Evolutionary conservation across 2,329 filamentous ascomycete genomes (phyloP).

Genomic region (Fusarium transvaalense): DNA sequence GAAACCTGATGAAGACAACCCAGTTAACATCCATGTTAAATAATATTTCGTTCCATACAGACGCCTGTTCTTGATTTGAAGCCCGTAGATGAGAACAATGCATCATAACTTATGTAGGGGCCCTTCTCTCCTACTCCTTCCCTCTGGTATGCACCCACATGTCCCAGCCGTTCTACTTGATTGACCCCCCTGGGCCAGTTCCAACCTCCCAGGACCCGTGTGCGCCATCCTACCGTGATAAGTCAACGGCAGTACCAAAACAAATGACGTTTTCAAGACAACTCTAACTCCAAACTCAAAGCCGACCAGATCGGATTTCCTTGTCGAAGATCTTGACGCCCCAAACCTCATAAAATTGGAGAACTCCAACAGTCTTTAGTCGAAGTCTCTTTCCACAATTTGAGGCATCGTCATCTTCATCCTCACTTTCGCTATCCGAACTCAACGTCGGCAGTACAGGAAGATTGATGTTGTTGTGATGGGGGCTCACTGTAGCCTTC

Average conservation of each 20-base stretch:
- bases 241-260: constrained; percentile 12
- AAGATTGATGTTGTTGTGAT: constrained; percentile 38
- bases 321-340: constrained; percentile 70
- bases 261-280: neutral
- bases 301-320: constrained; percentile 60
- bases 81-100: constrained; percentile 10
- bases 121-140: constrained; percentile 2
- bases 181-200: constrained; percentile 10
- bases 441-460: constrained; percentile 50
- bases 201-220: constrained; percentile 1
- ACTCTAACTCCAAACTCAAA: constrained; percentile 34
- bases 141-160: constrained; percentile 1
- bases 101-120: constrained; percentile 10
- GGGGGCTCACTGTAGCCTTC: constrained; percentile 41
- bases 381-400: constrained; percentile 52
- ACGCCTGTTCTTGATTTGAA: neutral
- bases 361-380: constrained; percentile 54
- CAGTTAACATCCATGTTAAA: no score
- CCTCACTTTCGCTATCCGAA: constrained; percentile 54
- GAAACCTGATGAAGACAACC: neutral
- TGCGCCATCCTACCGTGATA: constrained; percentile 24
- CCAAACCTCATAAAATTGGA: constrained; percentile 58
- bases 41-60: neutral
- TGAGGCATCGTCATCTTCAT: constrained; percentile 49
- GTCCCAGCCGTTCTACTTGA: constrained; percentile 15